These are phyloP conservation scores for Microcera coccophila DNA, from an alignment of 2,329 filamentous ascomycete genomes.

Conservation along the genomic window DNA sequence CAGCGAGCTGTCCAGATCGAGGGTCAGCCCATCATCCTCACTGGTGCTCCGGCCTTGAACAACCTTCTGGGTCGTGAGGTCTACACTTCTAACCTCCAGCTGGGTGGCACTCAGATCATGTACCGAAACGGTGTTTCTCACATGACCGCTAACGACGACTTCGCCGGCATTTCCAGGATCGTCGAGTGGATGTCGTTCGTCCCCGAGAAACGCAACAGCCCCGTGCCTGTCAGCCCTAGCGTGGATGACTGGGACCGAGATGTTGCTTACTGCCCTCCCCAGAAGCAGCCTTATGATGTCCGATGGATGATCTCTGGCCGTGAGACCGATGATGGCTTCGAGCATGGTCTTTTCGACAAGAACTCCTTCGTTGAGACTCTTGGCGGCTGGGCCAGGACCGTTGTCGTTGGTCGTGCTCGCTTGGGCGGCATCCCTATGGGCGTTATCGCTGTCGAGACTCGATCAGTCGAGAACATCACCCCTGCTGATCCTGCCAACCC, in stretches of 20 bases:
- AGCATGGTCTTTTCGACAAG: constrained; percentile 90
- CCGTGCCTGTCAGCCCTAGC: constrained; percentile 85
- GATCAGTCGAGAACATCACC: constrained; percentile 92
- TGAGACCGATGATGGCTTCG: constrained; percentile 72
- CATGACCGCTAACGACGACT: constrained; percentile 97
- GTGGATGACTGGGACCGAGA: constrained; percentile 91
- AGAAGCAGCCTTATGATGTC: constrained; percentile 86
- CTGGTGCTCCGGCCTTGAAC: constrained; percentile 95
- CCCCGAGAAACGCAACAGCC: constrained; percentile 88
- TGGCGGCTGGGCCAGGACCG: constrained; percentile 93
- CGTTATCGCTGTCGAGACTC: constrained; percentile 95
- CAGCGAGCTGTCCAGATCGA: constrained; percentile 99
- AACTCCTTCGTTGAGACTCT: constrained; percentile 96
- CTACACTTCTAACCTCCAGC: constrained; percentile 97
- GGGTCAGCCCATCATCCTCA: constrained; percentile 97
- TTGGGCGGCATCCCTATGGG: constrained; percentile 96
- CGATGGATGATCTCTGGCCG: constrained; percentile 88
- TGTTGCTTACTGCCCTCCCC: constrained; percentile 73
- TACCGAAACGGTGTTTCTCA: constrained; percentile 99
- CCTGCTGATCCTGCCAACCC: constrained; percentile 97
- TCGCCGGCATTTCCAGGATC: constrained; percentile 95
- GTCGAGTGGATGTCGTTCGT: constrained; percentile 98
- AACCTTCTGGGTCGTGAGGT: constrained; percentile 97
- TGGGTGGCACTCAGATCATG: constrained; percentile 99
- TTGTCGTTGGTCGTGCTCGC: constrained; percentile 92